phyloP scores from a whole-genome alignment of 2,329 filamentous ascomycete genomes.

The Exophiala sp. region DNA sequence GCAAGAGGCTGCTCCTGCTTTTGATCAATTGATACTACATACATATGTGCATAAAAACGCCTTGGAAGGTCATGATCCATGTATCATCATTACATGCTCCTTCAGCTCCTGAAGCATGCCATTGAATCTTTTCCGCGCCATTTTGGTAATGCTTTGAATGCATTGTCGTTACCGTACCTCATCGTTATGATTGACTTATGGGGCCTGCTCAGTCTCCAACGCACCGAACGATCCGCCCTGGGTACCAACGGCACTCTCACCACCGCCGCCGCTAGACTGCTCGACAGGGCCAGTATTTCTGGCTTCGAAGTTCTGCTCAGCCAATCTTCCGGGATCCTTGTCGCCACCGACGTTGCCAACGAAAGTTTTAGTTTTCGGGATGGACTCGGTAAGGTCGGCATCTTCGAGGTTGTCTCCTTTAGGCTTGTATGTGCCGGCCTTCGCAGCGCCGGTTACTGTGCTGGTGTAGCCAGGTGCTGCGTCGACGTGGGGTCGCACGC shows the following conservation, averaged over 20 bases:
- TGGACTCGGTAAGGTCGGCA: constrained; percentile 29
- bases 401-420: constrained; percentile 53
- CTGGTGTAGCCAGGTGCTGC: constrained; percentile 29
- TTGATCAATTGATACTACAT: not conserved
- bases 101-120: not conserved
- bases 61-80: not conserved
- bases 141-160: too few relatives aligned
- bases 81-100: not conserved
- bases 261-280: constrained; percentile 24
- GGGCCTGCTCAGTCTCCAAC: constrained; percentile 19
- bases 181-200: not conserved
- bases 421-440: constrained; percentile 39
- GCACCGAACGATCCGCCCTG: constrained; percentile 15
- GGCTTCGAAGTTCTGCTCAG: constrained; percentile 37
- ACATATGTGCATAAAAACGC: not conserved
- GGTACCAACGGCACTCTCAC: constrained; percentile 18
- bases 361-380: constrained; percentile 49
- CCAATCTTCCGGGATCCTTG: constrained; percentile 54
- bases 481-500: constrained; percentile 17
- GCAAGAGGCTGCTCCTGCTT: constrained; percentile 9
- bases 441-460: constrained; percentile 23
- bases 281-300: constrained; percentile 26
- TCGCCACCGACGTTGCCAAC: constrained; percentile 51
- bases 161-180: too few relatives aligned
- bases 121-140: not conserved